Evolutionary conservation across 192 early-diverging fungal species (phyloP).

Genomic region (Coemansia erecta): DNA sequence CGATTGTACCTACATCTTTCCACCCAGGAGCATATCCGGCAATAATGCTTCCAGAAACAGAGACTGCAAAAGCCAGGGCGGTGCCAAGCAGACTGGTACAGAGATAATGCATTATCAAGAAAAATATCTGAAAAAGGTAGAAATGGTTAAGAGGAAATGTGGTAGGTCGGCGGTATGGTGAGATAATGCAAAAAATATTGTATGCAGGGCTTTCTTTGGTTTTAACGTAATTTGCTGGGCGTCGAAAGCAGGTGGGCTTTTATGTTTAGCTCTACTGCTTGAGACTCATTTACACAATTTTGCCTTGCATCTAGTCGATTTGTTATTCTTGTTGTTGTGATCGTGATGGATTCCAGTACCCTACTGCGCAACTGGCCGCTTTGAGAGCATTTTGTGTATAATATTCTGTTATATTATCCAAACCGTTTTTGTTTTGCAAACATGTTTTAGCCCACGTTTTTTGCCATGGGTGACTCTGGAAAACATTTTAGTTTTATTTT

Average conservation of each 20-base stretch:
- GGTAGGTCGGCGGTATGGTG: no score
- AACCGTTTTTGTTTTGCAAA: constrained; percentile 1
- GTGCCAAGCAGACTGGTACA: background rate
- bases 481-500: background rate
- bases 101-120: no score
- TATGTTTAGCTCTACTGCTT: no score
- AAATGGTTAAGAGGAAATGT: no score
- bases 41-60: constrained; percentile 20
- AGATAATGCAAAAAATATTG: background rate
- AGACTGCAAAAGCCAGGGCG: background rate
- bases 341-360: no score
- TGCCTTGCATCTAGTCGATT: no score
- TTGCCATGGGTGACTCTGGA: background rate
- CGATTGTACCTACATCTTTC: constrained; percentile 27
- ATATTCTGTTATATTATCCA: background rate
- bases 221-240: background rate
- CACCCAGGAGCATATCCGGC: constrained; percentile 42
- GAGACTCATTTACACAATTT: no score
- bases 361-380: no score
- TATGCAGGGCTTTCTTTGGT: background rate
- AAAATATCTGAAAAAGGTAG: no score
- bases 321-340: no score
- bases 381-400: background rate
- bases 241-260: no score
- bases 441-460: background rate